Percentiles rank a stretch among this genome's conserved stretches.
Conservation (phyloP, 306 rosid species). For the Trichosanthes cucumerina region DNA sequence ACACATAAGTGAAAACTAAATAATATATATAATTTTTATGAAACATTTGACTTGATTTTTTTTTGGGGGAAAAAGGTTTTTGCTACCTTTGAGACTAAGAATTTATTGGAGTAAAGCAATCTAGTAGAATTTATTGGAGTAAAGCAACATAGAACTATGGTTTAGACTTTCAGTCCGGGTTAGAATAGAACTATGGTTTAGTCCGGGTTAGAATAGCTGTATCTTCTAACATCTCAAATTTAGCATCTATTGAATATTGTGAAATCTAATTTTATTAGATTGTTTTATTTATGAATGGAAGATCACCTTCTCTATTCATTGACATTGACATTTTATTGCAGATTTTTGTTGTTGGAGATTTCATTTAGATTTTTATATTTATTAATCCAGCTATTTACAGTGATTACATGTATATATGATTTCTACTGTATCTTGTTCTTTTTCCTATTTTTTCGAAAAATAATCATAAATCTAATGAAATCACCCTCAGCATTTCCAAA, state of each 20-base stretch:
- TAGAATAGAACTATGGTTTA: background rate
- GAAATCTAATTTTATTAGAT: background rate
- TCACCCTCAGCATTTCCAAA: background rate
- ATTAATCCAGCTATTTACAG: background rate
- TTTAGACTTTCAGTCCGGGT: background rate
- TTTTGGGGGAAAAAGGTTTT: background rate
- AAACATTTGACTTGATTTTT: background rate
- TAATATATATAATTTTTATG: background rate
- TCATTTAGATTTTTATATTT: background rate
- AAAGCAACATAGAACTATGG: background rate
- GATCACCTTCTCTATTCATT: background rate
- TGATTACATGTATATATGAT: background rate
- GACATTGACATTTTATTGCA: background rate
- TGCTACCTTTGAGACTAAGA: background rate
- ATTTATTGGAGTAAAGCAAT: background rate
- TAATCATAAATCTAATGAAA: background rate
- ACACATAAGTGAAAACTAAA: background rate
- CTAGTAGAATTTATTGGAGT: no score
- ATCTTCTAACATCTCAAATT: background rate
- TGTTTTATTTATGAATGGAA: background rate
- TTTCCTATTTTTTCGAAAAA: background rate
- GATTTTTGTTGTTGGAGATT: background rate
- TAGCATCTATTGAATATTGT: background rate
- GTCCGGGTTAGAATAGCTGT: background rate
- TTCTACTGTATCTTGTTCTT: background rate